Evolutionary conservation across 2,329 filamentous ascomycete species (phyloP), one percentile per base, ranked within the genome.

Genomic region (Penicillium sp.): DNA sequence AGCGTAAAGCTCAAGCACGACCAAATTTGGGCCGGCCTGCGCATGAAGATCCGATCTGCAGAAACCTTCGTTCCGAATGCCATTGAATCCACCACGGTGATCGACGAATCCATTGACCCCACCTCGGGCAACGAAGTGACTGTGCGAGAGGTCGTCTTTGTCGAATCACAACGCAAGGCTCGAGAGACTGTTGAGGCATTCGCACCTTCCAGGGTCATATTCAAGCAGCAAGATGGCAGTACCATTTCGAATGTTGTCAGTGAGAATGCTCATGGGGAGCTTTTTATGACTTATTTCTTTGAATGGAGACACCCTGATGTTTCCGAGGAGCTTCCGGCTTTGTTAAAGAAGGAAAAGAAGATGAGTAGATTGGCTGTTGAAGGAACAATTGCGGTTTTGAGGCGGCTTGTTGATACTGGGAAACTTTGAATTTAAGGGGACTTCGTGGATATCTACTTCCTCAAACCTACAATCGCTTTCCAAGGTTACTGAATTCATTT

Each of bases 251-350:
- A 70, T 45, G 60, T 65, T 1, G 32, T 74, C 41, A 72, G 67
- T 24, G 61, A 71, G 13, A 71, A 70, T 2, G 56, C 58, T 0
- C 59, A 60, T 10, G 70, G 68, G 6, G 68, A 72, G 10, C 43
- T 76, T n/a, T 71, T 67, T 48, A 62, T 77, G 66, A 77, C 73
- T 1, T 77, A 75, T 60, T 67, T 68, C 3, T 76, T 76, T 57
- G 72, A 75, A 46, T 76, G 72, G 71, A 61, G 66, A 46, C 71
- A 73, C 57, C 65, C 66, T 0, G 70, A 61, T 7, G 55, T 60
- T 8, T 57, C 59, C 2, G 34, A 48, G 48, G 61, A 65, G 46
- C 10, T 59, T 44, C 53, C 48, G 14, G 40, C 31, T 1, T 24
- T 57, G n/a, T 13, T 56, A 42, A 54, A 53, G 43, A 65, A 59